These are phyloP conservation scores for Fistulina hepatica DNA, from an alignment of 1,284 basidiomycete genomes.

Conservation along the genomic window DNA sequence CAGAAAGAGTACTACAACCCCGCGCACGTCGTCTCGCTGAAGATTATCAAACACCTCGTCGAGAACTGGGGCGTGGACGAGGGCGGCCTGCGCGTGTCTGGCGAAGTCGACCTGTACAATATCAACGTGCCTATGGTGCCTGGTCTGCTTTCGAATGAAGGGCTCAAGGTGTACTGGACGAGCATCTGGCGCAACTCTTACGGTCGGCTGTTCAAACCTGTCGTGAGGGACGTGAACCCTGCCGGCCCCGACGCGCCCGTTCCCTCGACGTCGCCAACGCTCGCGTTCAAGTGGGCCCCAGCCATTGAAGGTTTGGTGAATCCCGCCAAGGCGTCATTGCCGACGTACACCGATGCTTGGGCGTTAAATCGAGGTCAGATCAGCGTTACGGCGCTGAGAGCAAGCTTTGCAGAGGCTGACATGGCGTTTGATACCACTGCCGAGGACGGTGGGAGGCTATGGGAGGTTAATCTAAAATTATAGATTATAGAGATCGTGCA, in stretches of 20 bases:
- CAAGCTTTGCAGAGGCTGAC: constrained; percentile 58
- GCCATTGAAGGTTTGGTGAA: constrained; percentile 62
- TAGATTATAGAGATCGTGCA: too few species aligned
- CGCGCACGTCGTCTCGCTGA: constrained; percentile 56
- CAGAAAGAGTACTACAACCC: constrained; percentile 49
- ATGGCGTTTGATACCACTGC: too few species aligned
- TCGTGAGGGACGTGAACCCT: constrained; percentile 20
- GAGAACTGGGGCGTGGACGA: constrained; percentile 69
- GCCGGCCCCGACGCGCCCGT: constrained; percentile 31
- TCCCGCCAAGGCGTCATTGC: constrained; percentile 46
- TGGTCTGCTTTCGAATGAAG: constrained; percentile 41
- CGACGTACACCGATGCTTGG: constrained; percentile 75
- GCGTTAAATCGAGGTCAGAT: constrained; percentile 56
- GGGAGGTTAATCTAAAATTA: too few species aligned
- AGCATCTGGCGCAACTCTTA: constrained; percentile 70
- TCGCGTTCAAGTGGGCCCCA: constrained; percentile 77
- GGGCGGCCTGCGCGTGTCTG: constrained; percentile 42
- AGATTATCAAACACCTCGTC: constrained; percentile 67
- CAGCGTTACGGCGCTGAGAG: constrained; percentile 65
- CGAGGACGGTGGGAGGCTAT: too few species aligned
- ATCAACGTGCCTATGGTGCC: constrained; percentile 73
- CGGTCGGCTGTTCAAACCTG: constrained; percentile 56
- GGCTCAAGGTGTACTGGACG: constrained; percentile 62
- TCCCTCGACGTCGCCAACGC: constrained; percentile 24
- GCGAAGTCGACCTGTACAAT: constrained; percentile 70